Evolutionary conservation across 2,329 filamentous ascomycete genomes (phyloP).

Genomic region (Aspergillus hortae): DNA sequence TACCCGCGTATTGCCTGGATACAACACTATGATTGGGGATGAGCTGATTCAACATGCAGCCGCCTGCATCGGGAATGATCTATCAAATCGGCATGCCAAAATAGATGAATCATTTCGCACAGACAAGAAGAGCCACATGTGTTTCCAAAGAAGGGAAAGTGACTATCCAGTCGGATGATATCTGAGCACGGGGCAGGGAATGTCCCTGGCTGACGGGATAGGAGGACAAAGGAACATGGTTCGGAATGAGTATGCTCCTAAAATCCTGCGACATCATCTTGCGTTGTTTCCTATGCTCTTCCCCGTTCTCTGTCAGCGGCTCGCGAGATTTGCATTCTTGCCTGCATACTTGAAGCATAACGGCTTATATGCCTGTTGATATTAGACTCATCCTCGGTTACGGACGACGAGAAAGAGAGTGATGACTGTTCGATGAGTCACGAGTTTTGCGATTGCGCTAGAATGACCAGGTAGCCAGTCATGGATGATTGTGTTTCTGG

Average conservation of each 20-base stretch:
- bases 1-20: background rate
- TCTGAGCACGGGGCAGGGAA: constrained; percentile 15
- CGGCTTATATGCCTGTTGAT: background rate
- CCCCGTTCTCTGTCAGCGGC: constrained; percentile 1
- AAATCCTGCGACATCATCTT: constrained; percentile 1
- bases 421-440: background rate
- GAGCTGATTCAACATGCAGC: background rate
- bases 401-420: background rate
- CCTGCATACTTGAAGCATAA: background rate
- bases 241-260: background rate
- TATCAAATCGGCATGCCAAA: constrained; percentile 2
- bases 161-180: constrained; percentile 7
- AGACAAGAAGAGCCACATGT: background rate
- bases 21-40: background rate
- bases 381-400: background rate
- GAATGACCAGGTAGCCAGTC: background rate
- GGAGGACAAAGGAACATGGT: background rate
- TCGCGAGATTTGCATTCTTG: constrained; percentile 5
- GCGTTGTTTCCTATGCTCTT: background rate
- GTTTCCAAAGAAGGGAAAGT: constrained; percentile 1
- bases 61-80: background rate
- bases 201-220: constrained; percentile 13
- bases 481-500: background rate
- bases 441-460: background rate
- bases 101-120: constrained; percentile 7